Base-by-base conservation (phyloP, 2,329 filamentous ascomycete species). In the Colletotrichum sansevieriae region DNA sequence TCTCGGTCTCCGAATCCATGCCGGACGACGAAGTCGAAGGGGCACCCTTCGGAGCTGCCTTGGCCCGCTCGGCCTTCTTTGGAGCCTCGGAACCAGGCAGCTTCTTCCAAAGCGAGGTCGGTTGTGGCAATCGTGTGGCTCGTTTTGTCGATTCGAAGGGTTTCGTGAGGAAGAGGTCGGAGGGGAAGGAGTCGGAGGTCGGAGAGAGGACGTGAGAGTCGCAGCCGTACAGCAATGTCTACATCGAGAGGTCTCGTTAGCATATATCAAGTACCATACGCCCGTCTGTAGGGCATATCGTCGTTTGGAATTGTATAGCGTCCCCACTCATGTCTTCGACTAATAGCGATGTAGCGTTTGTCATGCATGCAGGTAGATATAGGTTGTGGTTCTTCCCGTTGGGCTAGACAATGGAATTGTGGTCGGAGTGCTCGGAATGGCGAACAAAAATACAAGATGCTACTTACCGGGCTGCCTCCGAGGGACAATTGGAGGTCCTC, bases 381-480 rank as follows among this genome's bases (percentile, higher is more conserved):
- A 43, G 20, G 11, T 22, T 25, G 41, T 58, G 39, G 41, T 22
- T 33, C 29, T 49, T 59, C 61, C 55, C 49, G 43, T 51, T 62
- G 49, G 29, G 35, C 13, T 44, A 60, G 49, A 69, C 66, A 66
- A 69, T 56, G 35, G 35, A 11, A 57, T 66, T 61, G 49, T 69
- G 37, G 12, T 39, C 22, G 22, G 33, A 46, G 10, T n/a, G 29
- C 4, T 43, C 56, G 47, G 56, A 25, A 46, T 33, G 52, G n/a
- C 9, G 15, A 15, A 54, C 41, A 54, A 52, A 58, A 29, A 51
- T 15, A 63, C 33, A 39, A 54, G 22, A 20, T 11, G 29, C 11
- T 46, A 83, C 88, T 83, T 87, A 91, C 89, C 43, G 88, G 88
- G 73, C 79, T 83, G 74, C 80, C 82, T 46, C 89, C 89, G 70